Evolutionary conservation across 768 basidiomycete species (phyloP).

Genomic region (Leccinum longicurvipes): DNA sequence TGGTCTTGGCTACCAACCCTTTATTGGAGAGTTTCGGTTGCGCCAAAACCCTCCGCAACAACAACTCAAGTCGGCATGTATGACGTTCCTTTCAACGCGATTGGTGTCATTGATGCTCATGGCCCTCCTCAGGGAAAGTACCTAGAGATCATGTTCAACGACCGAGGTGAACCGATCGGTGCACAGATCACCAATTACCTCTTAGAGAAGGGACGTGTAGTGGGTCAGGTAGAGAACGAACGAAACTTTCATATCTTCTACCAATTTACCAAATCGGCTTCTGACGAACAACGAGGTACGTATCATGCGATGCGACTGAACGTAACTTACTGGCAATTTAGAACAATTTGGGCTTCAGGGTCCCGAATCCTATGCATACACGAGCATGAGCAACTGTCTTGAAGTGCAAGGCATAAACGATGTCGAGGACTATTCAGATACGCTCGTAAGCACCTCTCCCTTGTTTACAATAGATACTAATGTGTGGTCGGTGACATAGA

Average conservation of each 20-base stretch:
- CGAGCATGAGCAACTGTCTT: slow-evolving; percentile 86
- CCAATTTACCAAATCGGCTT: slow-evolving; percentile 96
- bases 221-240: slow-evolving; percentile 94
- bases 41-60: slow-evolving; percentile 97
- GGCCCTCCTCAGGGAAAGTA: slow-evolving; percentile 80
- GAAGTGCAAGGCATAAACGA: slow-evolving; percentile 92
- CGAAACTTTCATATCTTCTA: slow-evolving; percentile 99
- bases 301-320: neutral
- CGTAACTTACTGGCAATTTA: slow-evolving; percentile 33
- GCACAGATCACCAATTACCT: slow-evolving; percentile 99
- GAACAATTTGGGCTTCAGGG: slow-evolving; percentile 95
- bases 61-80: slow-evolving; percentile 98
- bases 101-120: slow-evolving; percentile 4
- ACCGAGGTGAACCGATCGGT: slow-evolving; percentile 88
- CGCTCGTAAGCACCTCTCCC: slow-evolving; percentile 56
- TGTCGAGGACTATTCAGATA: slow-evolving; percentile 80
- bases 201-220: slow-evolving; percentile 93
- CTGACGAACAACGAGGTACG: slow-evolving; percentile 82
- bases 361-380: slow-evolving; percentile 94
- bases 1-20: slow-evolving; percentile 98
- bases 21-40: slow-evolving; percentile 97
- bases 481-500: slow-evolving; percentile 39
- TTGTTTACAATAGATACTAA: slow-evolving; percentile 3
- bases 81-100: slow-evolving; percentile 31
- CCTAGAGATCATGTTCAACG: slow-evolving; percentile 98